A percentile compares a stretch with the other conserved stretches of the same genome.
Conservation (phyloP, 2,329 filamentous ascomycete species). For the Ascochyta viciae-villosae region DNA sequence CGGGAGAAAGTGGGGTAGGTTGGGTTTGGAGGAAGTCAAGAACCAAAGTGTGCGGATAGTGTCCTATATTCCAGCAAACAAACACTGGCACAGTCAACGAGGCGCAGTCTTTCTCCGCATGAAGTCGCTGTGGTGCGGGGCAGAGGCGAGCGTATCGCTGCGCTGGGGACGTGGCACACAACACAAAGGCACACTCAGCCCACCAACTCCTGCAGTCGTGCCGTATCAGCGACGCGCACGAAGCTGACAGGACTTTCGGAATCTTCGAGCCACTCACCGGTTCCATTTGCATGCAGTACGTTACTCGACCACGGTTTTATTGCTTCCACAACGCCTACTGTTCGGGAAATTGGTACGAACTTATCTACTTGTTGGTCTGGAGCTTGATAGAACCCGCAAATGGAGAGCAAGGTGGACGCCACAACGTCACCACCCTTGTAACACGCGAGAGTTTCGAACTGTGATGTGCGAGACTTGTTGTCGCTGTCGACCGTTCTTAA, state of each 20-base stretch:
- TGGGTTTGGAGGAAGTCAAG: not conserved
- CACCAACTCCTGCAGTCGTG: conserved; percentile 5
- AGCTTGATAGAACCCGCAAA: not conserved
- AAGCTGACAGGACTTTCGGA: conserved; percentile 11
- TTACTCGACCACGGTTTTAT: not conserved
- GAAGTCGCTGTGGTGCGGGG: conserved; percentile 10
- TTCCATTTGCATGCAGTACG: not conserved
- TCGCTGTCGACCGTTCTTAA: not conserved
- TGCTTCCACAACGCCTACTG: conserved; percentile 8
- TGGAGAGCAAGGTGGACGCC: no score
- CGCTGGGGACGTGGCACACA: conserved; percentile 5
- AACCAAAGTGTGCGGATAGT: not conserved
- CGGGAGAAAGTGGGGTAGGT: conserved; percentile 4
- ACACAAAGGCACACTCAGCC: conserved; percentile 16
- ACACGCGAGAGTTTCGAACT: no score
- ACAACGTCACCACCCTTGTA: no score
- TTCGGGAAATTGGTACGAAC: not conserved
- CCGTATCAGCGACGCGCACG: conserved; percentile 17
- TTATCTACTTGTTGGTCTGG: not conserved
- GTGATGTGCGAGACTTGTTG: not conserved
- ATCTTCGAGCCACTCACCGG: conserved; percentile 11
- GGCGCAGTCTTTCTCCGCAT: conserved; percentile 11
- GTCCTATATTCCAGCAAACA: not conserved
- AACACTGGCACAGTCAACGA: conserved; percentile 2
- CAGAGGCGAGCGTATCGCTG: conserved; percentile 15